Evolutionary conservation across 163 green algal genomes (phyloP).

Genomic region (Chlamydomonas reinhardtii): DNA sequence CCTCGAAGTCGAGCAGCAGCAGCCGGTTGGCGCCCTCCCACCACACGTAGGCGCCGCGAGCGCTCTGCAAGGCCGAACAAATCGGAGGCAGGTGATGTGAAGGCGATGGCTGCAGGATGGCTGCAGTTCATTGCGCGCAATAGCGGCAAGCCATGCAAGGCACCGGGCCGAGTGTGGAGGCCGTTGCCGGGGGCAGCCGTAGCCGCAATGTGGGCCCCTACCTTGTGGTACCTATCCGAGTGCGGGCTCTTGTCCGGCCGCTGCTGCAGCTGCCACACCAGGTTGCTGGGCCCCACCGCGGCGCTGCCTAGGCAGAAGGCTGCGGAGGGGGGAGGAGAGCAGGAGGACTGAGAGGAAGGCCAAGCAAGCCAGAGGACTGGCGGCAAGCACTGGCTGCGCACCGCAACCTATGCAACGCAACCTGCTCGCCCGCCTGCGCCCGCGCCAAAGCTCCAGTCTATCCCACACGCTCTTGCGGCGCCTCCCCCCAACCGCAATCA

Average conservation of each 20-base stretch:
- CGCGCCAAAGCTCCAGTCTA: too few species aligned
- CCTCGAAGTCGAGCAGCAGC: conserved; percentile 39
- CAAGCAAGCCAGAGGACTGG: too few species aligned
- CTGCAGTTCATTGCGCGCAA: too few species aligned
- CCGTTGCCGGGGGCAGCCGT: too few species aligned
- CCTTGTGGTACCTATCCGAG: conserved; percentile 61
- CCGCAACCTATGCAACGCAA: too few species aligned
- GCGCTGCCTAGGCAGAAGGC: conserved; percentile 48
- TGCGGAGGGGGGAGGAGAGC: not conserved
- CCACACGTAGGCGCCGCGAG: conserved; percentile 59
- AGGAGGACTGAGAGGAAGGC: not conserved
- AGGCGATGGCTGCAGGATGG: not conserved
- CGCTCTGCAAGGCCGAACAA: conserved; percentile 20
- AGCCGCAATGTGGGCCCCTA: too few species aligned
- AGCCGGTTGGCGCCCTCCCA: conserved; percentile 58
- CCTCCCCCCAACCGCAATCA: not conserved
- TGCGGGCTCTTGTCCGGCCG: conserved; percentile 58
- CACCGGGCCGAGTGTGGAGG: too few species aligned
- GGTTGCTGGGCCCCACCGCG: conserved; percentile 19
- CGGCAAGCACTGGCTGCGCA: too few species aligned
- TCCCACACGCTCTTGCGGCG: too few species aligned
- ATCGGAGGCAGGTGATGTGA: not conserved
- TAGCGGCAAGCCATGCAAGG: too few species aligned
- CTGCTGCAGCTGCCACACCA: conserved; percentile 66
- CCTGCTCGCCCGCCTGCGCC: too few species aligned